phyloP scores from a whole-genome alignment of 1,139 yeast species.

The Saccharomycopsis phalli region DNA sequence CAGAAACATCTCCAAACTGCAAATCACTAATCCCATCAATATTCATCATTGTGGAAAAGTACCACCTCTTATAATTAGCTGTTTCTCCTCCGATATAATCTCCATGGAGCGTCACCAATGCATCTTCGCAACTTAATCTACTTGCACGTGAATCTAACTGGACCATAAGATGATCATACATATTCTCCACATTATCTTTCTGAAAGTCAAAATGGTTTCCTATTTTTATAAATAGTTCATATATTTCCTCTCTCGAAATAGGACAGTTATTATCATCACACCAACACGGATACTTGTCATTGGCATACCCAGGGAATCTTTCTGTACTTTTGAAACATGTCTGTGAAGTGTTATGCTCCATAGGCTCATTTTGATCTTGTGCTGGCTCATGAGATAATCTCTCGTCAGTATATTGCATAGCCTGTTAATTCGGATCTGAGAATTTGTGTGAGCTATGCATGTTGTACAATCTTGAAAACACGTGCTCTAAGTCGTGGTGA shows the following conservation, averaged over 20 bases:
- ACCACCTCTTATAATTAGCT: slow-evolving; percentile 64
- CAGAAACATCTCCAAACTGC: neutral
- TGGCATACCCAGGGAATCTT: slow-evolving; percentile 7
- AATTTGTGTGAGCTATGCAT: no score
- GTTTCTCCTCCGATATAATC: slow-evolving; percentile 69
- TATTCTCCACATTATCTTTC: slow-evolving; percentile 64
- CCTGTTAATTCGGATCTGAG: no score
- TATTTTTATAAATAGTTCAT: slow-evolving; percentile 53
- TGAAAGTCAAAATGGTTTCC: slow-evolving; percentile 66
- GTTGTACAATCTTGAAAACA: no score
- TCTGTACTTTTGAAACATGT: slow-evolving; percentile 3
- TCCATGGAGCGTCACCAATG: slow-evolving; percentile 60
- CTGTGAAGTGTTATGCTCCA: no score
- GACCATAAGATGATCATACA: slow-evolving; percentile 70
- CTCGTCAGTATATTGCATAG: no score
- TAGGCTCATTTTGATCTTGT: no score
- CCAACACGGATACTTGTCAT: slow-evolving; percentile 12
- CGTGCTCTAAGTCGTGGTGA: no score
- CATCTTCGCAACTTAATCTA: slow-evolving; percentile 64
- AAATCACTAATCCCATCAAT: slow-evolving; percentile 36
- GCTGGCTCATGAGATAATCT: no score
- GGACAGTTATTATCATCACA: slow-evolving; percentile 26
- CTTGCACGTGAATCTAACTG: slow-evolving; percentile 69
- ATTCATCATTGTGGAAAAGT: slow-evolving; percentile 58
- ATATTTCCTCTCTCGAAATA: slow-evolving; percentile 48